These are phyloP conservation scores for Malassezia sympodialis DNA, from an alignment of 1,284 basidiomycete genomes.

Conservation along the genomic window DNA sequence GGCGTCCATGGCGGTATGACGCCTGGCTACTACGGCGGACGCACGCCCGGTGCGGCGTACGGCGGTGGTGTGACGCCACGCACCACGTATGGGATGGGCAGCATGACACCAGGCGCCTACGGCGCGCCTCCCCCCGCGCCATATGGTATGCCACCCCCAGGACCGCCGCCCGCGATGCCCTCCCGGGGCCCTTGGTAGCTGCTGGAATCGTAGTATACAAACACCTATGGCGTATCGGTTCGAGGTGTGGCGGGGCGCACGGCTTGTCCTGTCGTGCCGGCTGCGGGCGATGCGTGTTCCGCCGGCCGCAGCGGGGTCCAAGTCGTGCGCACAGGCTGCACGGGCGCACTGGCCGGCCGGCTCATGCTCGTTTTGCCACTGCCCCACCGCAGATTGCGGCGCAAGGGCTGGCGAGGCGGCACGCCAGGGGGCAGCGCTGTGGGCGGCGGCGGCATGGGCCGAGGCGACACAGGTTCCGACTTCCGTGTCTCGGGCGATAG, in stretches of 20 bases:
- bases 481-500: background rate
- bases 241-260: background rate
- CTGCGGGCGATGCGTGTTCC: background rate
- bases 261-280: background rate
- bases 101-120: conserved; percentile 9
- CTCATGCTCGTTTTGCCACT: conserved; percentile 39
- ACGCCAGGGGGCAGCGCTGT: conserved; percentile 8
- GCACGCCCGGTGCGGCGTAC: conserved; percentile 10
- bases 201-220: background rate
- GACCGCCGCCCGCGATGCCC: conserved; percentile 3
- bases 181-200: background rate
- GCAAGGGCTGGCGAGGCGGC: conserved; percentile 32
- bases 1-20: conserved; percentile 21
- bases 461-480: background rate
- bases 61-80: conserved; percentile 15
- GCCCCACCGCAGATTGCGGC: conserved; percentile 44
- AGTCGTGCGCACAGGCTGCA: background rate
- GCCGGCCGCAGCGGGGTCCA: background rate
- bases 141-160: conserved; percentile 5
- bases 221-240: background rate
- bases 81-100: conserved; percentile 7
- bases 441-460: conserved; percentile 18
- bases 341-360: conserved; percentile 15
- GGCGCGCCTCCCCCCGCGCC: conserved; percentile 5
- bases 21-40: conserved; percentile 5